phyloP scores from a whole-genome alignment of 768 basidiomycete species.

The button mushroom (Agaricus bisporus) region DNA sequence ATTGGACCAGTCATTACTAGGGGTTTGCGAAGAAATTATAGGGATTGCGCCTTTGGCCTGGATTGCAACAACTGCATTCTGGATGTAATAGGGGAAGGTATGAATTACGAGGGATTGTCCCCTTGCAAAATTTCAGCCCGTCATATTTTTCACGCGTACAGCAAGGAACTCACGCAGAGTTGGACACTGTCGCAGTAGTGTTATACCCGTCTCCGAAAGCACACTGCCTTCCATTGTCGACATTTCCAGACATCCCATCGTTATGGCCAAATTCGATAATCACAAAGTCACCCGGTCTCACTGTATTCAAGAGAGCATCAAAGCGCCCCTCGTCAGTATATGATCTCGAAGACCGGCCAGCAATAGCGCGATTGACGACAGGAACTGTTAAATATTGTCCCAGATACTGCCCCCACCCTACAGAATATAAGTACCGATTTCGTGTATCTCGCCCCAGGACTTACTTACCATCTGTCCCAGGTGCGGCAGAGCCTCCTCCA shows the following conservation, averaged over 20 bases:
- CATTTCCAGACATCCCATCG: constrained; percentile 30
- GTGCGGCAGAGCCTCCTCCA: constrained; percentile 26
- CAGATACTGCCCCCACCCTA: constrained; percentile 42
- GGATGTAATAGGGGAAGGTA: constrained; percentile 40
- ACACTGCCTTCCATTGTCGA: constrained; percentile 37
- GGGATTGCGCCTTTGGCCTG: constrained; percentile 41
- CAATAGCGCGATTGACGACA: constrained; percentile 40
- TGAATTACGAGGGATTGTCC: constrained; percentile 34
- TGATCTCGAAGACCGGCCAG: constrained; percentile 39
- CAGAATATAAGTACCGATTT: neutral
- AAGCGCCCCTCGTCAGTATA: constrained; percentile 45
- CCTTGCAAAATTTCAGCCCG: constrained; percentile 16
- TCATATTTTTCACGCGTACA: neutral
- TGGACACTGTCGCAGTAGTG: constrained; percentile 29
- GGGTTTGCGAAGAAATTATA: constrained; percentile 43
- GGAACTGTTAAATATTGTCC: constrained; percentile 34
- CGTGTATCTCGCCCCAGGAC: neutral
- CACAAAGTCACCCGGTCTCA: constrained; percentile 33
- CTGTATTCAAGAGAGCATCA: constrained; percentile 32
- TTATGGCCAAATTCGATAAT: constrained; percentile 46
- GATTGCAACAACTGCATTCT: constrained; percentile 35
- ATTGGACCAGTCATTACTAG: constrained; percentile 36
- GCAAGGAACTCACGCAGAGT: constrained; percentile 23
- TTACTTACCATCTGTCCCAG: constrained; percentile 5
- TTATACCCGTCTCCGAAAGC: constrained; percentile 34